These are phyloP conservation scores for Mortierella sp. DNA, from an alignment of 371 early-diverging fungal genomes.

Conservation along the genomic window DNA sequence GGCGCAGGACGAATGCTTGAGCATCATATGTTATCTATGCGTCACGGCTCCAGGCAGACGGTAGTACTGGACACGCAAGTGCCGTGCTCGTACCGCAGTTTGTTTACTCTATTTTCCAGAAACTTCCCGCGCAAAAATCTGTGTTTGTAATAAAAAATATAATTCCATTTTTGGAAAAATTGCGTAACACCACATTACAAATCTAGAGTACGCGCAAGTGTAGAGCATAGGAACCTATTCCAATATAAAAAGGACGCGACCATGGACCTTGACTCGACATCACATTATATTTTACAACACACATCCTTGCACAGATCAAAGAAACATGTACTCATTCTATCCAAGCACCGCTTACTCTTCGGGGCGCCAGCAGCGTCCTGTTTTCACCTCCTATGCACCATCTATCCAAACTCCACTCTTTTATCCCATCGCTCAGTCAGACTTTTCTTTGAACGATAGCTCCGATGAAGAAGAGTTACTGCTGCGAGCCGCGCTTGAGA, in stretches of 20 bases:
- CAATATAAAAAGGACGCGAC: not conserved
- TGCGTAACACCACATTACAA: not conserved
- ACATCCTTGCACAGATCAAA: not conserved
- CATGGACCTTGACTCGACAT: not conserved
- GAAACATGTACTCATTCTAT: conserved; percentile 13
- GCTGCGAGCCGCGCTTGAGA: conserved; percentile 43
- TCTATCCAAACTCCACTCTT: not conserved
- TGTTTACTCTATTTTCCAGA: conserved; percentile 4
- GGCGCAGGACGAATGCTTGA: no score
- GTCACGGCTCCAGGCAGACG: not conserved
- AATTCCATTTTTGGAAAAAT: not conserved
- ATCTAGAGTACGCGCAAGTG: not conserved
- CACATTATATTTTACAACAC: not conserved
- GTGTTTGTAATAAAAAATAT: no score
- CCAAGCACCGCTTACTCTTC: conserved; percentile 6
- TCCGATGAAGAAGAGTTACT: conserved; percentile 46
- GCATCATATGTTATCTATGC: not conserved
- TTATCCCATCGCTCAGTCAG: not conserved
- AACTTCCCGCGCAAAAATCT: conserved; percentile 15
- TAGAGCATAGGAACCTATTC: not conserved
- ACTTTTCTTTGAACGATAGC: conserved; percentile 16
- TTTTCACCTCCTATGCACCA: not conserved
- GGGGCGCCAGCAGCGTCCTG: conserved; percentile 2
- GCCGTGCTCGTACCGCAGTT: conserved; percentile 6
- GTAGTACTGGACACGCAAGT: not conserved